Percentiles rank a stretch among this genome's conserved stretches.
phyloP scores from a whole-genome alignment of 306 rosid genomes.

The Echinosophora koreensis region DNA sequence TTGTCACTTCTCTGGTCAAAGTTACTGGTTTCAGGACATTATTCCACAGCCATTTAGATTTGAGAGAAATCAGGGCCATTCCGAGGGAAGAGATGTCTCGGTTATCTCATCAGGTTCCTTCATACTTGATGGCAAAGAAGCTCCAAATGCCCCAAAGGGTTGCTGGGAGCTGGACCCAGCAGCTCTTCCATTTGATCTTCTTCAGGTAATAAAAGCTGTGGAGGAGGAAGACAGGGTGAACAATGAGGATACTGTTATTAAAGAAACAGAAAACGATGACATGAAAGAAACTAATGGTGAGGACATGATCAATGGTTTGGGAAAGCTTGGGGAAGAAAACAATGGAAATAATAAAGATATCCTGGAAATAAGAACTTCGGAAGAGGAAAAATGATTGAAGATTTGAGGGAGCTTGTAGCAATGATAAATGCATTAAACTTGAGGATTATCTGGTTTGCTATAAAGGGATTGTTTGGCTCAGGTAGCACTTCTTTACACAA shows the following conservation, averaged over 20 bases:
- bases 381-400: constrained; percentile 4
- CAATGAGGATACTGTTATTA: constrained; percentile 37
- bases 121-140: constrained; percentile 63
- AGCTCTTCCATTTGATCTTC: constrained; percentile 74
- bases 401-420: not conserved
- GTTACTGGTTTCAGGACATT: constrained; percentile 76
- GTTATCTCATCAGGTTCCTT: constrained; percentile 76
- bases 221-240: constrained; percentile 56
- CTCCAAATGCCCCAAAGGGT: constrained; percentile 64
- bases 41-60: constrained; percentile 70
- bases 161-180: constrained; percentile 83
- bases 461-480: not conserved
- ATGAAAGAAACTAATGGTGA: not conserved
- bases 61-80: constrained; percentile 58
- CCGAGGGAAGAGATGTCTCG: constrained; percentile 70
- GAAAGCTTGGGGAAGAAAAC: not conserved
- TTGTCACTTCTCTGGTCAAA: constrained; percentile 64
- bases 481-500: constrained; percentile 25
- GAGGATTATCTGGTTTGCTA: not conserved
- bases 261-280: constrained; percentile 8
- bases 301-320: not conserved
- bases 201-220: constrained; percentile 56
- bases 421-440: not conserved
- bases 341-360: not conserved
- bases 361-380: not conserved